Percentiles rank a stretch among this genome's conserved stretches.
phyloP scores from a whole-genome alignment of 2,329 filamentous ascomycete genomes.

The Diplodia mutila region DNA sequence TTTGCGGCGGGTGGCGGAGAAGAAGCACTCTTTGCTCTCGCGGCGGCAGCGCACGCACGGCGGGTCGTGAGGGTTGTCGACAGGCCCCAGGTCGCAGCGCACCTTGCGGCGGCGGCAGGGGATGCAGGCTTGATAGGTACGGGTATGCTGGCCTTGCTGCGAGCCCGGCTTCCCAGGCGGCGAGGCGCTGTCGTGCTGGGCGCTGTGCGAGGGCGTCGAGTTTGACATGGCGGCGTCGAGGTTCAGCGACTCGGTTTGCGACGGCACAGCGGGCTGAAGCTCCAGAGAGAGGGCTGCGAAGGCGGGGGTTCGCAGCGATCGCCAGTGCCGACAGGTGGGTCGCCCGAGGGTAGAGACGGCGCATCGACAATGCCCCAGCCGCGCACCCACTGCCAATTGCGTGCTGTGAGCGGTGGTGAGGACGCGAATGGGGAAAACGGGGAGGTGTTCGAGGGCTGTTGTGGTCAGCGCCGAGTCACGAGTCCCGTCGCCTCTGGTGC shows the following conservation, averaged over 20 bases:
- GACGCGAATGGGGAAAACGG: background rate
- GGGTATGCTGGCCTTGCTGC: conserved; percentile 37
- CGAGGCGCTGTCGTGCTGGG: conserved; percentile 15
- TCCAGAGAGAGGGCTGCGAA: conserved; percentile 19
- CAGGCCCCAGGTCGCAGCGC: conserved; percentile 66
- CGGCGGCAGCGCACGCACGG: conserved; percentile 92
- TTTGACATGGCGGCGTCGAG: conserved; percentile 23
- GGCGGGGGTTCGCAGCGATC: conserved; percentile 14
- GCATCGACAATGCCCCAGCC: conserved; percentile 6
- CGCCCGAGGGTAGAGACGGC: conserved; percentile 1
- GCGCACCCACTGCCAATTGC: conserved; percentile 11
- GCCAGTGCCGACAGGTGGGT: conserved; percentile 18
- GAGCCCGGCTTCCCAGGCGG: conserved; percentile 17
- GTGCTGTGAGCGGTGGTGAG: background rate
- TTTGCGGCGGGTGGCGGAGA: conserved; percentile 92
- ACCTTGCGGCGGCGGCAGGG: conserved; percentile 61
- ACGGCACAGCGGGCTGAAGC: conserved; percentile 19
- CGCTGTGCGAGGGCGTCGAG: conserved; percentile 21
- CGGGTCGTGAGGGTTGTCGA: conserved; percentile 92
- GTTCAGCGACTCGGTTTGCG: conserved; percentile 20
- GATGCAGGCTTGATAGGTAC: conserved; percentile 53
- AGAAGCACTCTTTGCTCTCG: conserved; percentile 96
- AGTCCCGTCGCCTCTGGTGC: conserved; percentile 1
- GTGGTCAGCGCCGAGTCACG: conserved; percentile 14
- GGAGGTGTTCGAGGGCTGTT: background rate